These are phyloP conservation scores for Myrica gale DNA, from an alignment of 306 rosid genomes.

Conservation along the genomic window DNA sequence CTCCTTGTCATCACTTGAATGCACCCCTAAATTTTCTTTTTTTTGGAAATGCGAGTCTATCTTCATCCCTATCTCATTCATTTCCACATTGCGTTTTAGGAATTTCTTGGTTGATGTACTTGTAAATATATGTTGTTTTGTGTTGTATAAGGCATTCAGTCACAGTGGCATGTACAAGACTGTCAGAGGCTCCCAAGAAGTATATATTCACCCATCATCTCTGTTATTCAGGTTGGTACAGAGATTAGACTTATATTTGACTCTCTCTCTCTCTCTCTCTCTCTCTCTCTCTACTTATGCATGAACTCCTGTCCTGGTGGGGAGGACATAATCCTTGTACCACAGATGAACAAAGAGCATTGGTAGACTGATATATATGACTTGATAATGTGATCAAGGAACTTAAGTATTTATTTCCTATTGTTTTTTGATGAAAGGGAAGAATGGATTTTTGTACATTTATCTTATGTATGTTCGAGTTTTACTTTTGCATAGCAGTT, in stretches of 20 bases:
- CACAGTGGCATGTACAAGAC: conserved; percentile 85
- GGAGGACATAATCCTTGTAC: too few species aligned
- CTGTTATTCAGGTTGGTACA: conserved; percentile 79
- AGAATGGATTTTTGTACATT: background rate
- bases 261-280: too few species aligned
- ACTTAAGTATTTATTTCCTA: background rate
- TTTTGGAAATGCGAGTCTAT: conserved; percentile 13
- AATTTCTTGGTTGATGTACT: background rate
- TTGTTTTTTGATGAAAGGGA: background rate
- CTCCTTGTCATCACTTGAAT: conserved; percentile 4
- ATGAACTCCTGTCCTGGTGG: too few species aligned
- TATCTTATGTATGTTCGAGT: background rate
- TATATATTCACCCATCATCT: conserved; percentile 85
- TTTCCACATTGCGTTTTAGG: background rate
- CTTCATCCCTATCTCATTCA: conserved; percentile 1
- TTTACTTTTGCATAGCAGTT: background rate
- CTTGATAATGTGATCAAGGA: background rate
- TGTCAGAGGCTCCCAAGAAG: conserved; percentile 81
- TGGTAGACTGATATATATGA: too few species aligned
- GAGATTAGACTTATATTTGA: conserved; percentile 15
- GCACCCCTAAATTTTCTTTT: background rate
- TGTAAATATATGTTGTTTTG: conserved; percentile 19
- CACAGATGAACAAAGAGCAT: too few species aligned
- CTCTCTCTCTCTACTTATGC: too few species aligned
- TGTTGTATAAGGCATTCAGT: conserved; percentile 60